Evolutionary conservation across 805 yeast species (phyloP), one percentile per base, ranked within the genome.

Genomic region (Grigorovia transvaalensis): DNA sequence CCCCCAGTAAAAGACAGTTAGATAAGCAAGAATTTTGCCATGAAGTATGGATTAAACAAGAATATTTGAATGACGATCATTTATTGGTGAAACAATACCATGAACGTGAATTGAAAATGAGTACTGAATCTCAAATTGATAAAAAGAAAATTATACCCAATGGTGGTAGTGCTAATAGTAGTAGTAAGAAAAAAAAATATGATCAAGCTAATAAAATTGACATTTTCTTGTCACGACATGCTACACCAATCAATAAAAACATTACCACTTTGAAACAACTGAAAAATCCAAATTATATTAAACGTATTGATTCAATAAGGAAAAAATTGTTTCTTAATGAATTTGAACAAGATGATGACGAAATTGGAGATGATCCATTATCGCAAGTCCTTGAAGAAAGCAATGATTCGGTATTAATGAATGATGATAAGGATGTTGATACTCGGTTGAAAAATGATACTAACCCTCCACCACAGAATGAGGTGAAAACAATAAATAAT

Each of bases 161-260:
- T 23, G 6, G 27, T 23, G 27, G 6, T 23, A 4, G 27, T 23
- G 27, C 6, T 23, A 23, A 23, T 23, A 23, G 27, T 23, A 23
- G 27, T 23, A 23, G 27, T 52, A 56, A 45, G 43, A 58, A 53
- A 29, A 29, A 44, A 18, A 45, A 45, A 15, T 52, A 51, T 19
- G 35, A 47, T 9, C 69, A 65, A 50, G 58, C 57, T 43, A 64
- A 62, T 47, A 64, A 55, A 17, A 50, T 65, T 11, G 65, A 63
- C 46, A 47, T 11, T 1, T 65, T 63, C 47, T 50, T 64, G 19
- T 50, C 48, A 42, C 49, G 47, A 15, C 65, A 61, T 51, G 47
- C 64, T 0, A 55, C 65, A 1, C 64, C 65, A 15, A 30, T 57
- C 8, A 55, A 56, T 33, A 49, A 49, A 41, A 44, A 48, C 46